Evolutionary conservation across 2,329 filamentous ascomycete species (phyloP).

Genomic region (Cryphonectria naterciae): DNA sequence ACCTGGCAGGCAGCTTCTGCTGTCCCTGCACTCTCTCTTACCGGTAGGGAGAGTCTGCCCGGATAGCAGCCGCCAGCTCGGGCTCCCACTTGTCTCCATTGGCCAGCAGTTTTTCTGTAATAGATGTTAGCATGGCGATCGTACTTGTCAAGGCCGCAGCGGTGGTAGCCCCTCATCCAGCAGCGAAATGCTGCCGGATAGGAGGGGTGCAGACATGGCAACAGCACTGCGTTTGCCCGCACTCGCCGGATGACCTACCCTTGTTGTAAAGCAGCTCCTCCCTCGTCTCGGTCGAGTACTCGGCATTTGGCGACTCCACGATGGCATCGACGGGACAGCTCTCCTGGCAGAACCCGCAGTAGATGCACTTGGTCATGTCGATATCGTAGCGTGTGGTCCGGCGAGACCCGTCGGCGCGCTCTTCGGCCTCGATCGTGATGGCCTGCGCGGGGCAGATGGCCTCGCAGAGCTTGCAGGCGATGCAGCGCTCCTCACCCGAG

Average conservation of each 20-base stretch:
- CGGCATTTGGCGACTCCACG: slow-evolving; percentile 65
- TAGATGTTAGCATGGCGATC: slow-evolving; percentile 32
- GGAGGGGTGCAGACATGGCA: background rate
- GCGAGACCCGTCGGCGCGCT: slow-evolving; percentile 92
- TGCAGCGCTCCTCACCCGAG: slow-evolving; percentile 97
- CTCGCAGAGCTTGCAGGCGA: slow-evolving; percentile 99
- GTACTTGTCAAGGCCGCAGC: background rate
- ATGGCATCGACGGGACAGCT: slow-evolving; percentile 97
- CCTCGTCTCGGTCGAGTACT: slow-evolving; percentile 69
- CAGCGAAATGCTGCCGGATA: background rate
- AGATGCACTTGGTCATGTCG: slow-evolving; percentile 99
- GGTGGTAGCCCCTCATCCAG: background rate
- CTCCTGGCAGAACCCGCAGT: slow-evolving; percentile 99
- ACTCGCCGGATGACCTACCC: slow-evolving; percentile 46
- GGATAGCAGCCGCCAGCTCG: slow-evolving; percentile 87
- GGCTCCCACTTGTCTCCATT: slow-evolving; percentile 99
- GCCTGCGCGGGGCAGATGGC: slow-evolving; percentile 97
- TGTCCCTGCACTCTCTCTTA: slow-evolving; percentile 51
- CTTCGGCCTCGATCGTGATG: slow-evolving; percentile 98
- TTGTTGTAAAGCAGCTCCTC: slow-evolving; percentile 99
- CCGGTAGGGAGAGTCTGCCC: slow-evolving; percentile 91
- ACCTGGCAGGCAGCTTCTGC: background rate
- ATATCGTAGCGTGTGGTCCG: slow-evolving; percentile 98
- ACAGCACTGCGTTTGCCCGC: slow-evolving; percentile 32
- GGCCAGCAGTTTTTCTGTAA: slow-evolving; percentile 75